Percentiles rank a stretch among this genome's conserved stretches.
phyloP scores from a whole-genome alignment of 1,284 basidiomycete species.

The Meira miltonrushii region DNA sequence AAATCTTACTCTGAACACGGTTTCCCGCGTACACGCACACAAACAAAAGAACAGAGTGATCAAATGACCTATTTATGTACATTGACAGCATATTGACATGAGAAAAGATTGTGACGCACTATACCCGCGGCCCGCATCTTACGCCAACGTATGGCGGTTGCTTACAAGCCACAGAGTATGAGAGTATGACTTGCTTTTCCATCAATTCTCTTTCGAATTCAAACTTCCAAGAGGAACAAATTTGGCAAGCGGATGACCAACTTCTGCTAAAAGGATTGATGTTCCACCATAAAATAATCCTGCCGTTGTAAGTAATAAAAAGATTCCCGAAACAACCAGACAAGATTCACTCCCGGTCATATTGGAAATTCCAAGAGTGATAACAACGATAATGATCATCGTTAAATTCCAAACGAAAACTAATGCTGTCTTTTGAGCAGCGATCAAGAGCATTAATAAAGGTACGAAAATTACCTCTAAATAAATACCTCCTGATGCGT shows the following conservation, averaged over 20 bases:
- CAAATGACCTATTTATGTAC: too few relatives aligned
- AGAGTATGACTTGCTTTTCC: too few relatives aligned
- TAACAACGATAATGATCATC: neutral
- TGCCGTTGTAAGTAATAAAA: neutral
- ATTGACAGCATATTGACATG: too few relatives aligned
- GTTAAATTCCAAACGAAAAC: neutral
- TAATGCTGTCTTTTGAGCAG: neutral
- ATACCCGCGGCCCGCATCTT: too few relatives aligned
- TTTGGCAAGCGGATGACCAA: constrained; percentile 4
- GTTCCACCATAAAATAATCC: neutral
- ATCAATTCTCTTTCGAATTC: neutral
- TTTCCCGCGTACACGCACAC: too few relatives aligned
- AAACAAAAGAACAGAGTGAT: too few relatives aligned
- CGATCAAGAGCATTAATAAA: constrained; percentile 1
- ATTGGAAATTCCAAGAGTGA: neutral
- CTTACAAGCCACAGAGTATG: too few relatives aligned
- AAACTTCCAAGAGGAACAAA: neutral
- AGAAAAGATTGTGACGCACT: too few relatives aligned
- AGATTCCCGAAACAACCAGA: neutral
- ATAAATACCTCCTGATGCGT: constrained; percentile 1
- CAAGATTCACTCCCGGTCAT: constrained; percentile 1
- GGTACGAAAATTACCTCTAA: neutral
- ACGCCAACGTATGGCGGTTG: too few relatives aligned
- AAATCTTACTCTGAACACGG: too few relatives aligned
- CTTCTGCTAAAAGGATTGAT: neutral